phyloP scores from a whole-genome alignment of 2,329 filamentous ascomycete genomes.

The Xylariaceae sp. region DNA sequence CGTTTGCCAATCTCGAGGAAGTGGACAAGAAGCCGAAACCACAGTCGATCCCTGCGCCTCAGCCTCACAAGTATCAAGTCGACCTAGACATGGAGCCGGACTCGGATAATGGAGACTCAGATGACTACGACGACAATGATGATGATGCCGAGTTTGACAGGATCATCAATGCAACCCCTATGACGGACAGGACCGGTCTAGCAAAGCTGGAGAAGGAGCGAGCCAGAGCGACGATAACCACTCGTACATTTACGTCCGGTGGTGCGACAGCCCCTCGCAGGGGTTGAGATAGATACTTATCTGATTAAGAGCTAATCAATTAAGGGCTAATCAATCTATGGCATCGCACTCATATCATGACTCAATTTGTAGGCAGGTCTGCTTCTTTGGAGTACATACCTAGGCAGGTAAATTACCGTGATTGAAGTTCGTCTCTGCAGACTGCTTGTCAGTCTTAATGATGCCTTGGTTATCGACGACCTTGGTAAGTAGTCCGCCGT shows the following conservation, averaged over 20 bases:
- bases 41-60: constrained; percentile 57
- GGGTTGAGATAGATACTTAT: constrained; percentile 33
- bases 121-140: constrained; percentile 56
- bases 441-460: too few relatives aligned
- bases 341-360: too few relatives aligned
- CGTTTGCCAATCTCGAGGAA: constrained; percentile 62
- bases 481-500: too few relatives aligned
- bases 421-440: too few relatives aligned
- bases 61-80: constrained; percentile 43
- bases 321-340: neutral
- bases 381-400: neutral
- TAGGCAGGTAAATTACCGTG: constrained; percentile 2
- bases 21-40: constrained; percentile 49
- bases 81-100: constrained; percentile 67
- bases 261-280: constrained; percentile 45
- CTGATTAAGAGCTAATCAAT: neutral
- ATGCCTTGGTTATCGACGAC: too few relatives aligned
- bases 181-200: constrained; percentile 77
- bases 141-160: constrained; percentile 65
- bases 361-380: neutral
- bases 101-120: constrained; percentile 55
- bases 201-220: constrained; percentile 53
- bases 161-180: constrained; percentile 85
- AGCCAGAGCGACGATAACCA: constrained; percentile 43
- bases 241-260: constrained; percentile 47